Evolutionary conservation across 2,329 filamentous ascomycete genomes (phyloP).

Genomic region (Penicillium brasilianum): DNA sequence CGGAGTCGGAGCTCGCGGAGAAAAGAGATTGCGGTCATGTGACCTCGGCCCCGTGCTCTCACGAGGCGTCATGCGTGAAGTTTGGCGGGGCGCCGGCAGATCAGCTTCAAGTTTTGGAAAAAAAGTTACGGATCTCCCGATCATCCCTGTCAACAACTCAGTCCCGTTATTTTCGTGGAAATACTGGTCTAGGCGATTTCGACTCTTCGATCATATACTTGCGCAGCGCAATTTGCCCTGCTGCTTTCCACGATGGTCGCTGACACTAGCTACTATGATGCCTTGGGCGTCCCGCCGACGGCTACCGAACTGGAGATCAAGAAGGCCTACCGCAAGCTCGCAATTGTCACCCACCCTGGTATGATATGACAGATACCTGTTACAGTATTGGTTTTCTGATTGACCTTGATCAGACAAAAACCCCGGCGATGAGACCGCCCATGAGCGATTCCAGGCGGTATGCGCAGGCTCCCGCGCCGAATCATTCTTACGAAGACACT

Average conservation of each 20-base stretch:
- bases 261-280: constrained; percentile 88
- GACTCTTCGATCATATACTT: neutral
- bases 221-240: constrained; percentile 10
- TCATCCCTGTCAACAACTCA: neutral
- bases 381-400: neutral
- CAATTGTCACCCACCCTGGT: constrained; percentile 92
- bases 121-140: neutral
- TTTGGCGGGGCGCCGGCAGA: constrained; percentile 8
- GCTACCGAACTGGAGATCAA: constrained; percentile 94
- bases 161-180: neutral
- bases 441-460: constrained; percentile 92
- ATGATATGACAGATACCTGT: constrained; percentile 30
- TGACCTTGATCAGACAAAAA: constrained; percentile 78
- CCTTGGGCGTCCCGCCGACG: constrained; percentile 79
- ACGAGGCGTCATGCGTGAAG: constrained; percentile 7
- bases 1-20: neutral
- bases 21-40: constrained; percentile 6
- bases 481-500: constrained; percentile 8
- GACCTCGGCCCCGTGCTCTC: neutral
- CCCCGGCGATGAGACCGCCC: constrained; percentile 89
- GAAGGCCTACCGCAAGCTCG: constrained; percentile 93
- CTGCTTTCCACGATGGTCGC: constrained; percentile 69
- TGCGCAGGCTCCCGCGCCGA: constrained; percentile 24
- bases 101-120: neutral
- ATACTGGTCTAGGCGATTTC: neutral